phyloP scores from a whole-genome alignment of 768 basidiomycete genomes.

The Cantharellus anzutake region DNA sequence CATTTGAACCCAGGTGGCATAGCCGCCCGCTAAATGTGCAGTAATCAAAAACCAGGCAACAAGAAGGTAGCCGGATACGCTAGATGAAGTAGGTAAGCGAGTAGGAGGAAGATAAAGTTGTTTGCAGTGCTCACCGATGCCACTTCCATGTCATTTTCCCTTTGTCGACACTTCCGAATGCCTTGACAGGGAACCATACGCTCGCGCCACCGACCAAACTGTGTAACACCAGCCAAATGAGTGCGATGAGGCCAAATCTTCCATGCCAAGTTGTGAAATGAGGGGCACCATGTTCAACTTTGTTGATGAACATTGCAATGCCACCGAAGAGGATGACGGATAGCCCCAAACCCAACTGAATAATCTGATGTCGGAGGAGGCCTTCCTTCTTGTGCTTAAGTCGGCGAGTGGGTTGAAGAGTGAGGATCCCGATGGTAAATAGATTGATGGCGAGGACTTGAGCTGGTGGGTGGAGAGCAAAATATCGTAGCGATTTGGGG shows the following conservation, averaged over 20 bases:
- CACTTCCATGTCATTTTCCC: slow-evolving; percentile 5
- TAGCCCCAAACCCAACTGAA: background rate
- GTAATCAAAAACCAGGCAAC: slow-evolving; percentile 4
- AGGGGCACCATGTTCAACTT: background rate
- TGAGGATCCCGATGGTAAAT: slow-evolving; percentile 1
- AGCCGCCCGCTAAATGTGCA: slow-evolving; percentile 4
- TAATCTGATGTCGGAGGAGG: background rate
- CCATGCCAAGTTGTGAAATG: slow-evolving; percentile 7
- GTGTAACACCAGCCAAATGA: background rate
- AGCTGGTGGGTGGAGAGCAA: slow-evolving; percentile 3
- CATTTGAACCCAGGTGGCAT: background rate
- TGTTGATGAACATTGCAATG: slow-evolving; percentile 3
- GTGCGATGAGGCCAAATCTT: background rate
- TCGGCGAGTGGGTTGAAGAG: background rate
- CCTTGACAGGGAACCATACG: slow-evolving; percentile 3
- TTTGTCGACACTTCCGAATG: slow-evolving; percentile 3
- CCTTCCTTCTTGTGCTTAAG: background rate
- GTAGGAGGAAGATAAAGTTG: background rate
- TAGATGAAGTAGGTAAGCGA: background rate
- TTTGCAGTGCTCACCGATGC: slow-evolving; percentile 1
- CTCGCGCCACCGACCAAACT: slow-evolving; percentile 2
- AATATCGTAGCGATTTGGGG: slow-evolving; percentile 3
- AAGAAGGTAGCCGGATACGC: slow-evolving; percentile 4
- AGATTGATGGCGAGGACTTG: slow-evolving; percentile 2
- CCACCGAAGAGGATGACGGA: slow-evolving; percentile 1